Evolutionary conservation across 2,329 filamentous ascomycete genomes (phyloP).

Genomic region (Calonectria hawksworthii): DNA sequence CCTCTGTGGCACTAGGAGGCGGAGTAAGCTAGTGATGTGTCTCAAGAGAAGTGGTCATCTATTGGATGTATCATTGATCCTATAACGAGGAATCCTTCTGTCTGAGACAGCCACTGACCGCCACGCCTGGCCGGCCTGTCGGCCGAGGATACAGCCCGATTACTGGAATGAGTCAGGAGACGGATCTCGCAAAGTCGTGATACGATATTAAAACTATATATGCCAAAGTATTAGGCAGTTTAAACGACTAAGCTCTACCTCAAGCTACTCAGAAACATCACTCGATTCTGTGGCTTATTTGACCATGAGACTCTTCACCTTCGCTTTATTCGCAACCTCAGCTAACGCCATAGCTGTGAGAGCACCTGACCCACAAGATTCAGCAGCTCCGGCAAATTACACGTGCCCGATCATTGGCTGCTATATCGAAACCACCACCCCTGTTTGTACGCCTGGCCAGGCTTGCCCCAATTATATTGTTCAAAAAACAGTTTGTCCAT

Average conservation of each 20-base stretch:
- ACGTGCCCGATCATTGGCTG: background rate
- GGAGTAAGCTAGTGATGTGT: too few relatives aligned
- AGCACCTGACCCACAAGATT: background rate
- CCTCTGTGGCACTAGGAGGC: too few relatives aligned
- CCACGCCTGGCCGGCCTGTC: background rate
- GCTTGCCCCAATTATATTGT: background rate
- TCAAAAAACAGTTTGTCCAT: background rate
- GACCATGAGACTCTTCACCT: background rate
- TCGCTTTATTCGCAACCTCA: background rate
- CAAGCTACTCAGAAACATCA: too few relatives aligned
- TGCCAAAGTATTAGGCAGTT: too few relatives aligned
- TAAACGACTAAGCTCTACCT: too few relatives aligned
- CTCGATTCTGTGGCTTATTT: too few relatives aligned
- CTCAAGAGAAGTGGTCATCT: too few relatives aligned
- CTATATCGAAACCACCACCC: background rate
- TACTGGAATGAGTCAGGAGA: background rate
- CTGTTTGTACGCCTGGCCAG: background rate
- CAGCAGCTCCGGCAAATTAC: background rate
- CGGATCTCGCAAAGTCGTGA: background rate
- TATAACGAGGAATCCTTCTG: background rate
- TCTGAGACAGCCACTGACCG: background rate
- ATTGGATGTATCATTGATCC: background rate
- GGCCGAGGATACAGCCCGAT: background rate
- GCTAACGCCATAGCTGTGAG: background rate
- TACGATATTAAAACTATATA: background rate